phyloP scores from a whole-genome alignment of 2,329 filamentous ascomycete species.

The Scedosporium aurantiacum region DNA sequence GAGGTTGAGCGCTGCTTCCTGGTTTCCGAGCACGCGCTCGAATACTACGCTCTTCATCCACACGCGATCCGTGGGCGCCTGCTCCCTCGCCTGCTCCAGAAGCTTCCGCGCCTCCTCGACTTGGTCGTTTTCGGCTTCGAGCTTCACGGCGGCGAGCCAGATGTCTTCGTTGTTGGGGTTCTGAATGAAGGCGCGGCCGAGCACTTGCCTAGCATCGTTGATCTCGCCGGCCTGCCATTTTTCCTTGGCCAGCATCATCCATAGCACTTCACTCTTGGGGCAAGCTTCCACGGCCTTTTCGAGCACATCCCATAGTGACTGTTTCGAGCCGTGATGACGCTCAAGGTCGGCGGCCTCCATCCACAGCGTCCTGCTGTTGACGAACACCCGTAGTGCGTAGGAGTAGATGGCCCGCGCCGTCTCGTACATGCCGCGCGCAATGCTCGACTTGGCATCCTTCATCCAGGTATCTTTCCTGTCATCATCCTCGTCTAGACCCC shows the following conservation, averaged over 20 bases:
- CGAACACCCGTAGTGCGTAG: constrained; percentile 80
- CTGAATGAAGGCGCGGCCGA: constrained; percentile 84
- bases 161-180: constrained; percentile 97
- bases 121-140: constrained; percentile 83
- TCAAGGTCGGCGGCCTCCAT: constrained; percentile 84
- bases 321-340: constrained; percentile 74
- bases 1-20: constrained; percentile 73
- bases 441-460: constrained; percentile 78
- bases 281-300: constrained; percentile 93
- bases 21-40: constrained; percentile 72
- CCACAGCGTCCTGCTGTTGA: constrained; percentile 81
- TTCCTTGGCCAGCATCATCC: constrained; percentile 93
- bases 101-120: constrained; percentile 73
- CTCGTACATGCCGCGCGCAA: constrained; percentile 71
- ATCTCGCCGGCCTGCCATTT: constrained; percentile 85
- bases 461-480: constrained; percentile 94
- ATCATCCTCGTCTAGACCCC: constrained; percentile 88
- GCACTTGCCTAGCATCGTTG: constrained; percentile 73
- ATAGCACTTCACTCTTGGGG: constrained; percentile 80
- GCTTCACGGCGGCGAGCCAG: constrained; percentile 90
- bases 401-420: constrained; percentile 91
- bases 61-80: constrained; percentile 89
- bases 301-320: constrained; percentile 72
- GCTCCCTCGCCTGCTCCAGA: constrained; percentile 68
- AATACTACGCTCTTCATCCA: constrained; percentile 96